Conservation (phyloP, 192 early-diverging fungal species). For the Cetraspora pellucida region DNA sequence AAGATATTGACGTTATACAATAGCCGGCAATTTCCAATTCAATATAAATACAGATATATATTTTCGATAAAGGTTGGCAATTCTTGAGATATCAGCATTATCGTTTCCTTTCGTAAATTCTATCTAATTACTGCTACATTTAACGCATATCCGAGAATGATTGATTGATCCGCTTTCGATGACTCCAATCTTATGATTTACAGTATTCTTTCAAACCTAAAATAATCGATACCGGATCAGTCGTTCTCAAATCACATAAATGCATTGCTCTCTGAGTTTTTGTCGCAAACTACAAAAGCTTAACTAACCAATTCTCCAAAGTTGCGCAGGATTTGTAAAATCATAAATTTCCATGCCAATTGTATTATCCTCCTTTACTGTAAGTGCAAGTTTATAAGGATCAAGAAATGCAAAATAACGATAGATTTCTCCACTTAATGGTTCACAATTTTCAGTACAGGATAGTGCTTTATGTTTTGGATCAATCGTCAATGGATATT, state of each 20-base stretch:
- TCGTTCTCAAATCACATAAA: not conserved
- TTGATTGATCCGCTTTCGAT: too few relatives aligned
- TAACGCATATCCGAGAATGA: too few relatives aligned
- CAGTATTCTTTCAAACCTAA: not conserved
- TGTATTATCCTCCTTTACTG: not conserved
- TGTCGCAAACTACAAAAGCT: not conserved
- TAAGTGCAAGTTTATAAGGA: not conserved
- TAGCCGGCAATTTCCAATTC: too few relatives aligned
- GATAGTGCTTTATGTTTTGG: not conserved
- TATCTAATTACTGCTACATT: too few relatives aligned
- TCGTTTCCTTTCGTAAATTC: too few relatives aligned
- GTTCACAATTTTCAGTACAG: not conserved
- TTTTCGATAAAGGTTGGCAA: too few relatives aligned
- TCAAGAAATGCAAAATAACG: conserved; percentile 19
- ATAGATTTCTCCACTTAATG: conserved; percentile 1
- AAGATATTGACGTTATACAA: too few relatives aligned
- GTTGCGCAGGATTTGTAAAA: not conserved
- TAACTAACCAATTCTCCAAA: conserved; percentile 9
- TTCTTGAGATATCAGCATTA: too few relatives aligned
- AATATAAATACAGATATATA: too few relatives aligned
- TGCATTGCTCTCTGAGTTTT: not conserved
- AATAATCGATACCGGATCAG: too few relatives aligned
- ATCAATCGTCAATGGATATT: not conserved
- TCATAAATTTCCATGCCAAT: not conserved
- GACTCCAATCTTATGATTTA: too few relatives aligned